Conservation (phyloP, 805 yeast species). For the Starmerella apicola region DNA sequence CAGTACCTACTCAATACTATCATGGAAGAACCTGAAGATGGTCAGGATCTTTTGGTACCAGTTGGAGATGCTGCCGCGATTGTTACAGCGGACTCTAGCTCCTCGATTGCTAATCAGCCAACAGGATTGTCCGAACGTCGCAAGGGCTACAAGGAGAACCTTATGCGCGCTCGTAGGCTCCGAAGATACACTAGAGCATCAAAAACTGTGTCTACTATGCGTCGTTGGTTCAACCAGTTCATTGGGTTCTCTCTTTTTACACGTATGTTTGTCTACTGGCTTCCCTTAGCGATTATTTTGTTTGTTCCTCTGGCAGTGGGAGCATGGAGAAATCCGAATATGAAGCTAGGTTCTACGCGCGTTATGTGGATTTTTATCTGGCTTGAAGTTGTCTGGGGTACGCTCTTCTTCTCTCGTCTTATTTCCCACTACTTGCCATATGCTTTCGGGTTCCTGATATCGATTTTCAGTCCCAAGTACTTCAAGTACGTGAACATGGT, state of each 20-base stretch:
- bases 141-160: slow-evolving; percentile 19
- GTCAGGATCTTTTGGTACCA: slow-evolving; percentile 11
- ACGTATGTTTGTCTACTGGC: slow-evolving; percentile 28
- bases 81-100: slow-evolving; percentile 3
- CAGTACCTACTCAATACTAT: slow-evolving; percentile 18
- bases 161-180: slow-evolving; percentile 17
- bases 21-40: slow-evolving; percentile 18
- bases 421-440: slow-evolving; percentile 28
- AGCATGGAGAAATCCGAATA: slow-evolving; percentile 26
- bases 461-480: slow-evolving; percentile 26
- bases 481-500: slow-evolving; percentile 25
- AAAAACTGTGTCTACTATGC: slow-evolving; percentile 11
- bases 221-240: slow-evolving; percentile 14
- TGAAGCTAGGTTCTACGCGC: slow-evolving; percentile 26
- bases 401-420: slow-evolving; percentile 26
- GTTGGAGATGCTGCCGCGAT: slow-evolving; percentile 19
- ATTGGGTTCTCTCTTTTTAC: slow-evolving; percentile 22
- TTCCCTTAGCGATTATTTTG: slow-evolving; percentile 29
- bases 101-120: neutral
- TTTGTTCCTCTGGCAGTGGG: slow-evolving; percentile 31
- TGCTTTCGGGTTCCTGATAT: slow-evolving; percentile 22
- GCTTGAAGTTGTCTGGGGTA: slow-evolving; percentile 32
- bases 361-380: slow-evolving; percentile 32
- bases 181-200: slow-evolving; percentile 15
- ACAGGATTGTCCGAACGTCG: slow-evolving; percentile 2